Base-by-base conservation (phyloP, 768 basidiomycete species). In the Boletus subcaerulescens region DNA sequence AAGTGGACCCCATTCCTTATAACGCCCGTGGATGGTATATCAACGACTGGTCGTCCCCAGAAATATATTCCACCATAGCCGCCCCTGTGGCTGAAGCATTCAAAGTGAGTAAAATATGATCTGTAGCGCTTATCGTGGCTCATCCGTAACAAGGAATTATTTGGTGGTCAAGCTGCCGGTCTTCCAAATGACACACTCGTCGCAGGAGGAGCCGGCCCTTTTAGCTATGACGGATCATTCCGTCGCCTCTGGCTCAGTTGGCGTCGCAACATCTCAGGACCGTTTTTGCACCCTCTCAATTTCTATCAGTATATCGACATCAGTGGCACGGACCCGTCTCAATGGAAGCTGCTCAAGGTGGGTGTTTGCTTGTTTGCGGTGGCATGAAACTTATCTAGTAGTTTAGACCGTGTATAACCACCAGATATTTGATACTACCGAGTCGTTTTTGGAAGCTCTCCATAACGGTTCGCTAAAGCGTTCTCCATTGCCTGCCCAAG, bases 201-300 rank as follows among this genome's bases (percentile, higher is more conserved):
- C 3, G 74, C 74, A 2, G 79, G 73, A 3, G 74, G 71, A 2
- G 67, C 65, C 36, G 83, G 77, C 0, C 84, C 84, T 2, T 77
- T 81, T 63, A 79, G 80, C 48, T 85, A 79, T 59, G 84, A 86
- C 59, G 85, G 85, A 8, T 70, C 74, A 14, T 85, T 83, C 74
- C 75, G 84, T 45, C 74, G 82, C 14, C 60, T 74, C 32, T 84
- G 82, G 83, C 57, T 81, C 29, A 72, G 73, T 13, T 80, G 79
- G 75, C 72, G 76, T 41, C 73, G 74, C 44, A 83, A 80, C 58
- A 63, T 71, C 1, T 73, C 83, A 5, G 83, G 81, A 0, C 71
- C 76, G 0, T 85, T 68, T 61, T 71, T 85, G n/a, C 79, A 80
- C 47, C 79, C 82, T 11, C 63, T 84, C 18, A 75, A 76, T 56